Percentiles rank a stretch among this genome's conserved stretches.
Conservation (phyloP, 805 yeast genomes). For the Kodamaea laetipori region DNA sequence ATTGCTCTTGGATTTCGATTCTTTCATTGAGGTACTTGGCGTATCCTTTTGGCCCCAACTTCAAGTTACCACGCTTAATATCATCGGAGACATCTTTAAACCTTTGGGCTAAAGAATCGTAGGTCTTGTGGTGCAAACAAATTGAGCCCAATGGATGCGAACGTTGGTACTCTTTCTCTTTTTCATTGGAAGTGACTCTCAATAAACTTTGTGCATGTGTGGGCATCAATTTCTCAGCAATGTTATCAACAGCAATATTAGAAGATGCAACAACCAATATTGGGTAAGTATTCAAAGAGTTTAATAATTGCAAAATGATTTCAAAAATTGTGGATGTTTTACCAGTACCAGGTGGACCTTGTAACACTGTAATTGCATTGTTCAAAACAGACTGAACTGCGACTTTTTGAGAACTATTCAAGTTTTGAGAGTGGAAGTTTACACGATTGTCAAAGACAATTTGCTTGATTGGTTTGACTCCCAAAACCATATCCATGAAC, state of each 20-base stretch:
- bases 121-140: constrained; percentile 64
- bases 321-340: constrained; percentile 47
- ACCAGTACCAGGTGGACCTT: constrained; percentile 49
- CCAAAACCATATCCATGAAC: constrained; percentile 55
- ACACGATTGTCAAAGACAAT: constrained; percentile 58
- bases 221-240: constrained; percentile 64
- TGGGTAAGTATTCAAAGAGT: constrained; percentile 58
- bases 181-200: constrained; percentile 60
- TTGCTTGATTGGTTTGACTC: constrained; percentile 56
- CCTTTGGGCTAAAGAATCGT: constrained; percentile 48
- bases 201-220: constrained; percentile 53
- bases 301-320: constrained; percentile 54
- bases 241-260: constrained; percentile 73
- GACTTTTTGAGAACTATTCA: constrained; percentile 60
- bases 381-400: constrained; percentile 56
- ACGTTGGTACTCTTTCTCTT: constrained; percentile 60
- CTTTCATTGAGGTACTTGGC: constrained; percentile 50
- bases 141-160: constrained; percentile 60
- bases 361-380: constrained; percentile 50
- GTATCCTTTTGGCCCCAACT: constrained; percentile 42
- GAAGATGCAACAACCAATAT: constrained; percentile 75
- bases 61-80: constrained; percentile 33
- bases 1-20: constrained; percentile 47
- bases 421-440: constrained; percentile 48
- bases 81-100: constrained; percentile 46